Conservation (phyloP, 345 rosid species). For the Toxicodendron radicans region DNA sequence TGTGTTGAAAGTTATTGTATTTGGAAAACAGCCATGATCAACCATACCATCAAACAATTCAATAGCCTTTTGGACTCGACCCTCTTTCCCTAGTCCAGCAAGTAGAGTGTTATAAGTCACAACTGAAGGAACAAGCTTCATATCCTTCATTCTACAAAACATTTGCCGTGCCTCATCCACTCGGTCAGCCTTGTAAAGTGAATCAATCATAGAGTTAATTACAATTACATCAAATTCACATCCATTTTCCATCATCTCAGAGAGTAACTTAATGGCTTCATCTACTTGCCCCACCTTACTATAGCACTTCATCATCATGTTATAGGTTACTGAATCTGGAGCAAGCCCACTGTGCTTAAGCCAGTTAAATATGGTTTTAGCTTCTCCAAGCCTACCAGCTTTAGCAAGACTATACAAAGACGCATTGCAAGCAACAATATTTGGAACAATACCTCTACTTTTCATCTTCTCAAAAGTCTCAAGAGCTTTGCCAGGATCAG, state of each 20-base stretch:
- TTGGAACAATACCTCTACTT: conserved; percentile 69
- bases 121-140: conserved; percentile 74
- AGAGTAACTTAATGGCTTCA: conserved; percentile 68
- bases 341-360: conserved; percentile 61
- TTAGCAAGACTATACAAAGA: conserved; percentile 80
- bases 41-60: conserved; percentile 64
- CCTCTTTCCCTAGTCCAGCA: conserved; percentile 75
- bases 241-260: conserved; percentile 63
- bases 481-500: conserved; percentile 60
- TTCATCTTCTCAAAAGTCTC: conserved; percentile 84
- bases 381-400: conserved; percentile 66
- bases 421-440: conserved; percentile 83
- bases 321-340: conserved; percentile 86
- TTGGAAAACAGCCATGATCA: conserved; percentile 58
- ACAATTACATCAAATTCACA: conserved; percentile 81
- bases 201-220: conserved; percentile 73
- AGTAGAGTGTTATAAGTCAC: conserved; percentile 86
- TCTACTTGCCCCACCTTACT: conserved; percentile 74
- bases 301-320: conserved; percentile 96
- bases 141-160: conserved; percentile 64
- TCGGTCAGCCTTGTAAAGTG: conserved; percentile 74
- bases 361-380: conserved; percentile 63
- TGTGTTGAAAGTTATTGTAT: conserved; percentile 79
- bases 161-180: conserved; percentile 81
- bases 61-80: conserved; percentile 57